Evolutionary conservation across 2,329 filamentous ascomycete species (phyloP).

Genomic region (Apiospora rasikravindrae): DNA sequence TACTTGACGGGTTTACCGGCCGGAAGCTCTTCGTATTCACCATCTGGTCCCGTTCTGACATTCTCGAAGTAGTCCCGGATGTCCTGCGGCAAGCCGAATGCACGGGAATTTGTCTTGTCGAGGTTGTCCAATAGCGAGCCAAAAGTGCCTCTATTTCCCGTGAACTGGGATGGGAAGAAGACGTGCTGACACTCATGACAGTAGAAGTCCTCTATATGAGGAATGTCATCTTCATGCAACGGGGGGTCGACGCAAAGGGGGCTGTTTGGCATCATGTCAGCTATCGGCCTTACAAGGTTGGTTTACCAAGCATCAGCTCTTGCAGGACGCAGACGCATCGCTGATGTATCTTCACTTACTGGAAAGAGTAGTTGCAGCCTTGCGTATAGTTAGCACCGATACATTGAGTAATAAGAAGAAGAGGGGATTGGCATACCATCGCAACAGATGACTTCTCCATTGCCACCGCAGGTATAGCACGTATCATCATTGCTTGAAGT

Average conservation of each 20-base stretch:
- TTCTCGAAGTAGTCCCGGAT: conserved; percentile 81
- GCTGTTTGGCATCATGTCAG: conserved; percentile 23
- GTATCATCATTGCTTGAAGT: conserved; percentile 74
- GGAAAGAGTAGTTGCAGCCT: conserved; percentile 86
- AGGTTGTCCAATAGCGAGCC: conserved; percentile 66
- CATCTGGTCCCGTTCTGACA: conserved; percentile 75
- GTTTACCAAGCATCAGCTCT: neutral
- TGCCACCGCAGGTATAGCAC: conserved; percentile 84
- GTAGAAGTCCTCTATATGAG: conserved; percentile 79
- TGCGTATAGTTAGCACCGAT: neutral
- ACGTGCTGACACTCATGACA: conserved; percentile 73
- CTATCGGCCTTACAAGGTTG: neutral
- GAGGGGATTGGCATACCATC: conserved; percentile 51
- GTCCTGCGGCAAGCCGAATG: conserved; percentile 73
- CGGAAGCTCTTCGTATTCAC: conserved; percentile 77
- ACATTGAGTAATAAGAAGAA: neutral
- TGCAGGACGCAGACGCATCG: neutral
- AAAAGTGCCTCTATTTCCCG: conserved; percentile 62
- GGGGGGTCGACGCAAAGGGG: conserved; percentile 87
- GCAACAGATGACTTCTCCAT: conserved; percentile 88
- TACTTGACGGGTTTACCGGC: conserved; percentile 60
- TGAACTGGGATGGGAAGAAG: conserved; percentile 49
- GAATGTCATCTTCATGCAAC: conserved; percentile 57
- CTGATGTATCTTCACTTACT: conserved; percentile 42
- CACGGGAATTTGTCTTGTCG: conserved; percentile 71